phyloP scores from a whole-genome alignment of 768 basidiomycete genomes.

The Dictyophora rubrovolvata region DNA sequence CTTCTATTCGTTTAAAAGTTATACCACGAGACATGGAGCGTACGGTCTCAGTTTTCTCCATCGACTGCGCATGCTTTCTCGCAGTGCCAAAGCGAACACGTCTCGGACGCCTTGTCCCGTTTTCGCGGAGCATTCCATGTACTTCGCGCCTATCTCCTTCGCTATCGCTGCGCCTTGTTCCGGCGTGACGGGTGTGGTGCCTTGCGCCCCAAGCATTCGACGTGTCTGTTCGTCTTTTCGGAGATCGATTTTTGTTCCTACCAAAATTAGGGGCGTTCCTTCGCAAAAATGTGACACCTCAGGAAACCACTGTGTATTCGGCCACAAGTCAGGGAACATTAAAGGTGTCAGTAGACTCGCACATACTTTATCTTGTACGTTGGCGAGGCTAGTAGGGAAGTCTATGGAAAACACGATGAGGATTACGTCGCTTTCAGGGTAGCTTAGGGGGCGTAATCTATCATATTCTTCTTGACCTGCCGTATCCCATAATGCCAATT shows the following conservation, averaged over 20 bases:
- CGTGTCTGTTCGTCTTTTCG: slow-evolving; percentile 78
- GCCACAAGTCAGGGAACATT: background rate
- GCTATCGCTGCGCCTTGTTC: slow-evolving; percentile 82
- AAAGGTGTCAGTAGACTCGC: slow-evolving; percentile 1
- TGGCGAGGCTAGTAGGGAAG: slow-evolving; percentile 83
- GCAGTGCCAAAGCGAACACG: slow-evolving; percentile 81
- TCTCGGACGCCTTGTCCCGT: slow-evolving; percentile 84
- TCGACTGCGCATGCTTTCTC: slow-evolving; percentile 76
- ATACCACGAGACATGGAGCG: slow-evolving; percentile 61
- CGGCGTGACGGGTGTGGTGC: slow-evolving; percentile 66
- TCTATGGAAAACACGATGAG: slow-evolving; percentile 92
- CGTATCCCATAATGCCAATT: slow-evolving; percentile 97
- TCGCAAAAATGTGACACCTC: slow-evolving; percentile 91
- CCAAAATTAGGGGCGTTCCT: slow-evolving; percentile 79
- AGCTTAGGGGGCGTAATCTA: slow-evolving; percentile 73
- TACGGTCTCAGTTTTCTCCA: slow-evolving; percentile 66
- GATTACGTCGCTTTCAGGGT: slow-evolving; percentile 84
- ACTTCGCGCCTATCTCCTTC: slow-evolving; percentile 86
- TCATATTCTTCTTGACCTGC: slow-evolving; percentile 98
- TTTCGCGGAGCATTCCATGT: slow-evolving; percentile 92
- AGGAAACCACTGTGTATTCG: slow-evolving; percentile 65
- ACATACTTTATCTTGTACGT: slow-evolving; percentile 80
- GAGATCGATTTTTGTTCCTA: slow-evolving; percentile 91
- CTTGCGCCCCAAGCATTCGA: slow-evolving; percentile 84
- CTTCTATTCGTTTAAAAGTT: slow-evolving; percentile 12